Evolutionary conservation across 805 yeast species (phyloP).

Genomic region (Candida multigemmis): DNA sequence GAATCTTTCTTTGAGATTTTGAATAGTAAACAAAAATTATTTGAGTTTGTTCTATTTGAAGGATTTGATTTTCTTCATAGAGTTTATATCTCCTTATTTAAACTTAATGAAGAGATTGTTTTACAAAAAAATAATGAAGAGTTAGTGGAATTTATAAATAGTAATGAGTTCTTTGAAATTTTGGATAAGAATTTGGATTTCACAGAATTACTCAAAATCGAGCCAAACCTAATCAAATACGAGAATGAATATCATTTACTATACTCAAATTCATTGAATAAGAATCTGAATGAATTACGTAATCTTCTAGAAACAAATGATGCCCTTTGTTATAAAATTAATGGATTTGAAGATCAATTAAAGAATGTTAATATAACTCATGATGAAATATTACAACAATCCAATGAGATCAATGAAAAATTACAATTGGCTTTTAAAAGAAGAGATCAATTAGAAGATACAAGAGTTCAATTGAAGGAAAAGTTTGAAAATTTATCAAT

Average conservation of each 20-base stretch:
- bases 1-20: slow-evolving; percentile 12
- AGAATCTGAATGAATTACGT: slow-evolving; percentile 26
- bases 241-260: slow-evolving; percentile 31
- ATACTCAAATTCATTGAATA: slow-evolving; percentile 26
- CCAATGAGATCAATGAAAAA: slow-evolving; percentile 13
- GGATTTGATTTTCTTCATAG: slow-evolving; percentile 28
- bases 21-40: too few species aligned
- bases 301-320: slow-evolving; percentile 29
- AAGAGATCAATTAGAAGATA: slow-evolving; percentile 8
- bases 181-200: slow-evolving; percentile 4
- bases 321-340: slow-evolving; percentile 17
- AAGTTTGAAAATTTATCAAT: slow-evolving; percentile 22
- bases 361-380: slow-evolving; percentile 24
- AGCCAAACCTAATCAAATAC: slow-evolving; percentile 20
- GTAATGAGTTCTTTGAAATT: slow-evolving; percentile 8
- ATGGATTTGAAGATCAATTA: slow-evolving; percentile 17
- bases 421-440: slow-evolving; percentile 11
- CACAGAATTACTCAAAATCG: slow-evolving; percentile 7
- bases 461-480: slow-evolving; percentile 9
- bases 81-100: slow-evolving; percentile 15
- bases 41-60: slow-evolving; percentile 30
- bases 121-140: slow-evolving; percentile 14
- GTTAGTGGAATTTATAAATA: slow-evolving; percentile 10
- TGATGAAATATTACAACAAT: slow-evolving; percentile 25
- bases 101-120: slow-evolving; percentile 8